Evolutionary conservation across 805 yeast genomes (phyloP).

Genomic region (Ascoidea rubescens): DNA sequence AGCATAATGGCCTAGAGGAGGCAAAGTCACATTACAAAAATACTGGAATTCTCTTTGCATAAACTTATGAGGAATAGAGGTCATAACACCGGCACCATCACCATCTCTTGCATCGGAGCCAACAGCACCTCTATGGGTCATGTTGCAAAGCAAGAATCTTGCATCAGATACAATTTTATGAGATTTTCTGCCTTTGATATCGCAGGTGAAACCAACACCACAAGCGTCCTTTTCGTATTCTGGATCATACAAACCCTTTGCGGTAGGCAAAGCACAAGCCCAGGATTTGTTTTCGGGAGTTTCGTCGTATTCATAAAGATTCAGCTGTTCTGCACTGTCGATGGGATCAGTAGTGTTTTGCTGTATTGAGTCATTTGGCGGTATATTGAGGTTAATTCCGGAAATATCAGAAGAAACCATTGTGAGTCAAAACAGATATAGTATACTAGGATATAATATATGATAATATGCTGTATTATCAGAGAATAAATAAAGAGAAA

Average conservation of each 20-base stretch:
- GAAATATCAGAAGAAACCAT: neutral
- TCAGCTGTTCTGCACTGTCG: slow-evolving; percentile 7
- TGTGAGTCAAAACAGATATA: neutral
- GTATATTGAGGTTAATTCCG: too few species aligned
- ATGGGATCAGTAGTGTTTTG: slow-evolving; percentile 1
- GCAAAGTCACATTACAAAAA: slow-evolving; percentile 52
- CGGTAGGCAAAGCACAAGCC: slow-evolving; percentile 81
- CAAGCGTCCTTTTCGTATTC: slow-evolving; percentile 92
- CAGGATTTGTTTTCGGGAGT: slow-evolving; percentile 71
- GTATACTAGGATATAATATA: neutral
- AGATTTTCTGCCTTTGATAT: slow-evolving; percentile 74
- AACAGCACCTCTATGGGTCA: slow-evolving; percentile 98
- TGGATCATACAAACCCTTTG: slow-evolving; percentile 88
- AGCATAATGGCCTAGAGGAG: slow-evolving; percentile 78
- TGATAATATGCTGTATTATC: neutral
- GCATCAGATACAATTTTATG: slow-evolving; percentile 94
- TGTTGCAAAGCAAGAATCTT: slow-evolving; percentile 73
- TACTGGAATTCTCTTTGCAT: slow-evolving; percentile 73
- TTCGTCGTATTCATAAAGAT: slow-evolving; percentile 55
- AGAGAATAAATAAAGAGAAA: too few species aligned
- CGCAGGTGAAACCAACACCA: slow-evolving; percentile 97
- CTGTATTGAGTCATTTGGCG: too few species aligned
- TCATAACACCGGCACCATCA: slow-evolving; percentile 97
- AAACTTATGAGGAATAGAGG: slow-evolving; percentile 83
- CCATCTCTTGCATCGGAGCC: slow-evolving; percentile 94